Base-by-base conservation (phyloP, 2,329 filamentous ascomycete species). In the Cryphonectria japonica region DNA sequence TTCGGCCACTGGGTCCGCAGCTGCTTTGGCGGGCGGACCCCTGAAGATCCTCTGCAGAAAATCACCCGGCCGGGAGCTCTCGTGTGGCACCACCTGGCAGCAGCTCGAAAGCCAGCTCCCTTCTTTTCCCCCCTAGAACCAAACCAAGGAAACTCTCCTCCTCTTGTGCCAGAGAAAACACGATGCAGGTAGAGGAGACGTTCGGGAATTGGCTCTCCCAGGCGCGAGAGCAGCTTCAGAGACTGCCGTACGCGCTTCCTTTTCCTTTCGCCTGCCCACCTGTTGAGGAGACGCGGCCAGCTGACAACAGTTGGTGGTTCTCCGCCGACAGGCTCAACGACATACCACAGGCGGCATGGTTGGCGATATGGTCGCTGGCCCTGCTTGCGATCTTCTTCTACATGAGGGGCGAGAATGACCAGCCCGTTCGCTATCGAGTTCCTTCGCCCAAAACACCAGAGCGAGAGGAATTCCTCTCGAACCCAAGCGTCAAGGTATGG, bases 391-490 rank as follows among this genome's bases (percentile, higher is more conserved):
- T 72, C 39, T 50, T 66, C 7, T 54, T 68, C 19, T 70, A 63
- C 61, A 57, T 72, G 14, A 68, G 32, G 34, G 54, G 80, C 66
- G 78, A 81, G 69, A 77, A 79, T 57, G 81, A 82, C 68, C 78
- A 76, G 74, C 82, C 86, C 11, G 86, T 89, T 59, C 83, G 82
- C 46, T 94, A 92, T 81, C 81, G 80, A 62, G 86, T 94, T 41
- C 85, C 88, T 6, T 76, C 86, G 59, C 91, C 92, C n/a, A 87
- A 88, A 78, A 80, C 87, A 74, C 88, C 89, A 68, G 83, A 85
- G 78, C 85, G 87, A 69, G 84, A 86, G 65, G 84, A 85, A 74
- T 83, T 88, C 46, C 83, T 94, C 50, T 84, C 90, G 19, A 79
- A 86, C 50, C 86, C 91, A 1, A 85, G 84, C 26, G 84, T 94